Evolutionary conservation across 768 basidiomycete species (phyloP), one percentile per base, ranked within the genome.

Genomic region (Arthromyces matolae): DNA sequence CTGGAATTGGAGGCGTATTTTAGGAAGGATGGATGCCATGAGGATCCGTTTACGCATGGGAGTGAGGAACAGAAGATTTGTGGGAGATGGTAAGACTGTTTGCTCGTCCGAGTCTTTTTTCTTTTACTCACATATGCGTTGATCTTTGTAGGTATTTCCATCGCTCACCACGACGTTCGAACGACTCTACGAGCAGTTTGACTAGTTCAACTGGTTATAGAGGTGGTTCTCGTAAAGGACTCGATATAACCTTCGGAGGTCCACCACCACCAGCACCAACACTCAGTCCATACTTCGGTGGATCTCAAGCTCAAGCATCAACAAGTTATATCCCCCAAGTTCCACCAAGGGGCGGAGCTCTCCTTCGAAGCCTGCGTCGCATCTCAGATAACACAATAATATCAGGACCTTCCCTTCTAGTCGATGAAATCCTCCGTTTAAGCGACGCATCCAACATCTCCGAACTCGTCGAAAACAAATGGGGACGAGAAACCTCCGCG

Each of bases 1-100:
- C 65, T 89, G n/a, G 88, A 91, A 60, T 60, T 88, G 24, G 88
- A 91, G 60, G 87, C 86, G 56, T 91, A 91, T 63, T 71, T 90
- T 16, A 73, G 77, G 55, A 80, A 77, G 53, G 62, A 65, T 1
- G 69, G 60, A 8, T 69, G 68, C 35, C 89, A 90, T 53, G 79
- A 80, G 51, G 88, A 91, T 55, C 86, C 89, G 1, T 89, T 83
- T 59, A 86, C 86, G 10, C 88, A 90, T 57, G 83, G 78, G 1
- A 78, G 74, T 31, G 72, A 74, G 33, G 88, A 87, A 53, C 89
- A 91, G 62, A 76, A 69, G 46, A 49, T 70, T 13, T 71, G 73
- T 33, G 88, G 85, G 10, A 67, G 70, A 65, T 91, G 88, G 88
- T 72, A 47, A n/a, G n/a, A n/a, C n/a, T n/a, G n/a, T n/a, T n/a